Base-by-base conservation (phyloP, 257 asterid species). In the Solanum etuberosum region DNA sequence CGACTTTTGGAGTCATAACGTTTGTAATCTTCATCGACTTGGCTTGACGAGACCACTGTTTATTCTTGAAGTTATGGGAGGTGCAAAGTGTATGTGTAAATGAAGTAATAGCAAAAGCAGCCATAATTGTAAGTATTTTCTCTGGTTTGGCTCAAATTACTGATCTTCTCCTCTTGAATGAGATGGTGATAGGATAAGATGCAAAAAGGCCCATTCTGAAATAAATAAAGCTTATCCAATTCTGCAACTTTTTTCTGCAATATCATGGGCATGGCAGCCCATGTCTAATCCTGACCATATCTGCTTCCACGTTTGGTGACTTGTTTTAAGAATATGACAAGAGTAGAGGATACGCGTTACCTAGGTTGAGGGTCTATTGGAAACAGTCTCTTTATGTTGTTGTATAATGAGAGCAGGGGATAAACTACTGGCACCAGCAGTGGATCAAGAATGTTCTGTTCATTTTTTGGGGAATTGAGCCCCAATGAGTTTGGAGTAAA, bases 31-130 rank as follows among this genome's bases (percentile, higher is more conserved):
- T 91, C 68, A 73, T 85, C 31, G 89, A 84, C 63, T 88, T 87
- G n/a, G 70, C 71, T 84, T 82, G 90, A 73, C 74, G 90, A 83
- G 87, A 37, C 31, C 92, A 85, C 21, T 87, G 90, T 63, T 87
- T 92, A 87, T 86, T 93, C 74, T 84, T 87, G 77, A 68, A 73
- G 43, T 89, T 91, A 20, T 87, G 91, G 77, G 94, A 91, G 87
- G 88, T 83, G 88, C 86, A 91, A 91, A 91, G 91, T 88, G 90
- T 89, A 16, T 82, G 89, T 77, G 90, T 73, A 83, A 91, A 90
- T 37, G 94, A 91, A 83, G 92, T 76, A 83, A 94, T 88, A 85
- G 92, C 90, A 83, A 92, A 77, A 67, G 93, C 91, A 86, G 95
- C 94, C 98, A 93, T 94, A 31, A n/a, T 51, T 83, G 29, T 10